A percentile compares a stretch with the other conserved stretches of the same genome.
These are phyloP conservation scores for Aspergillus vadensis DNA, from an alignment of 2,329 filamentous ascomycete genomes.

Conservation along the genomic window DNA sequence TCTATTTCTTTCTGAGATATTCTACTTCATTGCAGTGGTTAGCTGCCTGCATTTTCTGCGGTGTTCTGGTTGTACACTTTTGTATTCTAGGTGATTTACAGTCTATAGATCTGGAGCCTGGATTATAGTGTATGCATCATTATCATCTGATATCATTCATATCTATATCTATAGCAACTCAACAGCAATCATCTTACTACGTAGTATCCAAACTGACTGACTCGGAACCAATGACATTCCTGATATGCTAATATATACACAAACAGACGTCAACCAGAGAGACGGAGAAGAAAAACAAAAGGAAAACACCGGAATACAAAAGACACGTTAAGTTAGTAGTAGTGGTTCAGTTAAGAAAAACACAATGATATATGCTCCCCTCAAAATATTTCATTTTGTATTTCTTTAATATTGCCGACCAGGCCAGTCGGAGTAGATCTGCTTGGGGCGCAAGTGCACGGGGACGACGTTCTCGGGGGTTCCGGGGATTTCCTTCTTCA, in stretches of 20 bases:
- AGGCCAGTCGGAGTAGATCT: slow-evolving; percentile 44
- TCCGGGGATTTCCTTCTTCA: slow-evolving; percentile 79
- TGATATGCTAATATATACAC: slow-evolving; percentile 46
- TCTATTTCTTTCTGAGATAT: no score
- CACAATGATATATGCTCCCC: slow-evolving; percentile 13
- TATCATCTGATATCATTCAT: no score
- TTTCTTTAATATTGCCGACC: no score
- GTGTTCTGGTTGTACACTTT: no score
- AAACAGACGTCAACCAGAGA: slow-evolving; percentile 28
- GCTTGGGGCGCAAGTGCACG: slow-evolving; percentile 68
- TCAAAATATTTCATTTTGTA: no score
- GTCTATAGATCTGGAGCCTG: not conserved
- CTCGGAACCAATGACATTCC: slow-evolving; percentile 28
- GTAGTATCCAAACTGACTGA: not conserved
- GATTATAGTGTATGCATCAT: not conserved
- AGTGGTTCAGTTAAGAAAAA: slow-evolving; percentile 11
- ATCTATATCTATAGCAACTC: no score
- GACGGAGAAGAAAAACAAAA: slow-evolving; percentile 25
- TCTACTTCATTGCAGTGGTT: no score
- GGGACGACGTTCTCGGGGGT: slow-evolving; percentile 69
- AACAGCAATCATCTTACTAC: no score
- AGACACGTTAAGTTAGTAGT: slow-evolving; percentile 12
- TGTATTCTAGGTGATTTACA: no score
- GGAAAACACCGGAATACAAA: slow-evolving; percentile 22
- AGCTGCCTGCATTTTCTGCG: no score